Evolutionary conservation across 2,329 filamentous ascomycete species (phyloP), one percentile per base, ranked within the genome.

Genomic region (Calonectria fujianensis): DNA sequence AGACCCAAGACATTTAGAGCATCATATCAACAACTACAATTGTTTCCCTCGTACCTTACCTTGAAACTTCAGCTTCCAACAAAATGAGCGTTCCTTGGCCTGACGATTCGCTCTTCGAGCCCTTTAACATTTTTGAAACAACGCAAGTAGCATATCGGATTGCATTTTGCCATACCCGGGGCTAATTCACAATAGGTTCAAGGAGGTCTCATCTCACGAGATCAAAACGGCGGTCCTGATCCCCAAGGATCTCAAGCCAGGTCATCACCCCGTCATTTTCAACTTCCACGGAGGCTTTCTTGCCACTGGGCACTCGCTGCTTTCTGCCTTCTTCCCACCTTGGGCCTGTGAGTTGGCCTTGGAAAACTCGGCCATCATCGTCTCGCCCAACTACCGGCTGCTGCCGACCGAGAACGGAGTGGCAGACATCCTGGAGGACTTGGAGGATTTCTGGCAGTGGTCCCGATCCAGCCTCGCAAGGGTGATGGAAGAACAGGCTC

Each of bases 391-490:
- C 35, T 77, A 82, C 27, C 77, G 80, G 0, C 76, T 83, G 0
- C 65, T 80, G 1, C 82, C 82, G 3, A 76, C 80, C 5, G 59
- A 73, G 2, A 80, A 82, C 61, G 78, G 80, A 4, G 65, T 81
- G 0, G 77, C 76, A 0, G 82, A 83, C 27, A n/a, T 81, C 0
- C 73, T 82, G 0, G 78, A 78, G 3, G 82, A 83, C 54, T 29
- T 82, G 2, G 78, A 81, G 27, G 80, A 82, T 51, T 78, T 77
- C 0, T 83, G 82, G 80, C 73, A 77, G 24, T 83, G 82, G 81
- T 69, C 77, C 0, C 80, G 74, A 6, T 41, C 51, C 0, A 35
- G 65, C 0, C 66, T 83, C 0, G 54, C 70, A 0, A 0, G 16
- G 0, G 27, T 78, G 1, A 20, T 78, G 14, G 10, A 72, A 16